Percentiles rank a stretch among this genome's conserved stretches.
phyloP scores from a whole-genome alignment of 768 basidiomycete genomes.

The Amanita subjunquillea region DNA sequence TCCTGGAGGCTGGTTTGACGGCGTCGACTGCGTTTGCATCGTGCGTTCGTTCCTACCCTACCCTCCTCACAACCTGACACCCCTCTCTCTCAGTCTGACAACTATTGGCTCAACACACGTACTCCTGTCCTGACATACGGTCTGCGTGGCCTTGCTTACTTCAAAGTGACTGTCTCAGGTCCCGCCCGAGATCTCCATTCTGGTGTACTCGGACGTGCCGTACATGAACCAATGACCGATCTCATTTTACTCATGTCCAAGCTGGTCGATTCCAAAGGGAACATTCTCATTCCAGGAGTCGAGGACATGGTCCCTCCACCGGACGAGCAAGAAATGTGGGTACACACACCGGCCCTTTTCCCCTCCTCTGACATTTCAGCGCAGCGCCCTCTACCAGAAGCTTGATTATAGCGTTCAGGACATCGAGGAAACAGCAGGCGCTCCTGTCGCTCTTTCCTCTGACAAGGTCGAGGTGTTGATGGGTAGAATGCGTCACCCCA shows the following conservation, averaged over 20 bases:
- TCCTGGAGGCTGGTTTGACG: conserved; percentile 72
- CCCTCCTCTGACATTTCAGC: background rate
- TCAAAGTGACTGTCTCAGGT: conserved; percentile 71
- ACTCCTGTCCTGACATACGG: conserved; percentile 82
- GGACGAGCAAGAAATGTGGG: conserved; percentile 59
- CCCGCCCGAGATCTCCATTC: conserved; percentile 87
- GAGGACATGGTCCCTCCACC: conserved; percentile 74
- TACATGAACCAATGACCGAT: conserved; percentile 93
- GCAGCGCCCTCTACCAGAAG: conserved; percentile 57
- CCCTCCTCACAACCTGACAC: background rate
- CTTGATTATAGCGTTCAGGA: conserved; percentile 69
- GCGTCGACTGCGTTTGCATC: conserved; percentile 90
- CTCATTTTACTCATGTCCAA: conserved; percentile 75
- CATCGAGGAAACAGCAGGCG: conserved; percentile 71
- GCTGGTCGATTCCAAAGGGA: conserved; percentile 70
- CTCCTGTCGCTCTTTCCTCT: conserved; percentile 55
- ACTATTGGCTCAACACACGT: conserved; percentile 86
- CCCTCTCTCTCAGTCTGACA: conserved; percentile 56
- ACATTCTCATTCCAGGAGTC: conserved; percentile 83
- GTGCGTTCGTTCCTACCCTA: conserved; percentile 27
- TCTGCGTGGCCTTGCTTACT: conserved; percentile 82
- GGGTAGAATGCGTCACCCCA: conserved; percentile 89
- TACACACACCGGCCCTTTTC: background rate
- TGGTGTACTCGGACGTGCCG: conserved; percentile 73
- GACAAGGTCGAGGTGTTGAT: conserved; percentile 78